phyloP scores from a whole-genome alignment of 2,329 filamentous ascomycete species.

The Ophiostoma perfectum region DNA sequence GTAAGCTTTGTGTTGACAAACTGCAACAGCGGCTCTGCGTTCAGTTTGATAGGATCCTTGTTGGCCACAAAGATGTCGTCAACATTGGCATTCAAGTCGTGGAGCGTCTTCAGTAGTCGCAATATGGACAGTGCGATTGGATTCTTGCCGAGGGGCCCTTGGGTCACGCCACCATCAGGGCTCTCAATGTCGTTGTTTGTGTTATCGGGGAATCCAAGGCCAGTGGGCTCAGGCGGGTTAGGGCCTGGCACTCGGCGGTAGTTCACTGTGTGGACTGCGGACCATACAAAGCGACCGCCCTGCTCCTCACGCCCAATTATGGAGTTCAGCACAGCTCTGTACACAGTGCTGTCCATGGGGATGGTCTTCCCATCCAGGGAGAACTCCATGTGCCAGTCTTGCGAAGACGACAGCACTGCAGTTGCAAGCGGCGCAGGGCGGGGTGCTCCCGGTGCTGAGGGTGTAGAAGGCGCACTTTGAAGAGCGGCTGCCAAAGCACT shows the following conservation, averaged over 20 bases:
- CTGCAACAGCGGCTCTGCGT: conserved; percentile 78
- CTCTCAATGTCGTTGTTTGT: conserved; percentile 36
- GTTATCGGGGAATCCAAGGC: conserved; percentile 50
- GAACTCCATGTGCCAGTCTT: conserved; percentile 98
- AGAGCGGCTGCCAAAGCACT: conserved; percentile 37
- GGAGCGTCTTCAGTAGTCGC: conserved; percentile 79
- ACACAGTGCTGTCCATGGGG: conserved; percentile 89
- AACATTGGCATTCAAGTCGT: conserved; percentile 86
- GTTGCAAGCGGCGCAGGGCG: conserved; percentile 41
- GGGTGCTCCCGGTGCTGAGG: conserved; percentile 51
- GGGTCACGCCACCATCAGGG: conserved; percentile 47
- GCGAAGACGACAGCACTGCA: conserved; percentile 52
- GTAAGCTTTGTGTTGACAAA: conserved; percentile 99
- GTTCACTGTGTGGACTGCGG: conserved; percentile 81
- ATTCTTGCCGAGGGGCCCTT: conserved; percentile 70
- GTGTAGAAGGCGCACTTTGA: conserved; percentile 42
- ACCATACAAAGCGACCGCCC: conserved; percentile 76
- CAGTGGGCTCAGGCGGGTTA: conserved; percentile 63
- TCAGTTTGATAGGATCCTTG: conserved; percentile 63
- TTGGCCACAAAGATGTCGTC: conserved; percentile 83
- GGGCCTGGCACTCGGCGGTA: conserved; percentile 83
- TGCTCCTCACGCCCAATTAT: conserved; percentile 53
- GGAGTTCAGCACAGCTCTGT: conserved; percentile 78
- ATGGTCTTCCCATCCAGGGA: conserved; percentile 78
- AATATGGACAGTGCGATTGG: conserved; percentile 83